phyloP scores from a whole-genome alignment of 768 basidiomycete genomes.

The Kwoniella heveanensis region DNA sequence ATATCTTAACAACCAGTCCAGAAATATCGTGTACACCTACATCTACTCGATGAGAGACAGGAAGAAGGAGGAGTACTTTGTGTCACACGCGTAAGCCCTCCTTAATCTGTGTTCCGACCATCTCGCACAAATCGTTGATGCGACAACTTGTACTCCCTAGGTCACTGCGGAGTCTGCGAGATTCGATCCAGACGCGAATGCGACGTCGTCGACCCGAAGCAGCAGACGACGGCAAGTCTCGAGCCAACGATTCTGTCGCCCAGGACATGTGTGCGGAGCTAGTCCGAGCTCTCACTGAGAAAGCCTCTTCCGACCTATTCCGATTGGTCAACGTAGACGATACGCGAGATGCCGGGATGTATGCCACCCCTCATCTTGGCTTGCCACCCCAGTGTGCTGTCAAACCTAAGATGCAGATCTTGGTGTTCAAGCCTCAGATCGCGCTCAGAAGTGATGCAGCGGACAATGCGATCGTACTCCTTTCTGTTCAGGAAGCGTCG shows the following conservation, averaged over 20 bases:
- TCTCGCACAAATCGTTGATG: not conserved
- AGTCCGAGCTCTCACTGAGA: conserved; percentile 16
- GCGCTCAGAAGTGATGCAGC: conserved; percentile 68
- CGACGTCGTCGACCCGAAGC: conserved; percentile 55
- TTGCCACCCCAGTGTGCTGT: conserved; percentile 51
- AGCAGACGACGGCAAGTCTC: conserved; percentile 14
- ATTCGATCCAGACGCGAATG: conserved; percentile 15
- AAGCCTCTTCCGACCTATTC: conserved; percentile 17
- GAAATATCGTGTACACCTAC: conserved; percentile 84
- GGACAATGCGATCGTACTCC: conserved; percentile 66
- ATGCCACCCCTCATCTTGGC: conserved; percentile 24
- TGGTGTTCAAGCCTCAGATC: conserved; percentile 89
- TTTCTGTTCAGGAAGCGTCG: conserved; percentile 78
- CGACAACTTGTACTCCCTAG: conserved; percentile 1
- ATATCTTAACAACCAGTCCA: conserved; percentile 71
- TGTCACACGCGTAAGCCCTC: conserved; percentile 71
- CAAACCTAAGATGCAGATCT: conserved; percentile 67
- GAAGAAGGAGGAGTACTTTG: conserved; percentile 79
- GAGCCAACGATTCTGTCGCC: conserved; percentile 23
- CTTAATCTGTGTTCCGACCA: too few species aligned
- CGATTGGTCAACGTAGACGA: conserved; percentile 14
- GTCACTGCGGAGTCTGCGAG: conserved; percentile 24
- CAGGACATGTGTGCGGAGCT: conserved; percentile 25
- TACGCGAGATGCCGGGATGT: conserved; percentile 13
- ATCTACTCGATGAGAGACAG: conserved; percentile 78